A percentile compares a stretch with the other conserved stretches of the same genome.
Evolutionary conservation across 495 filamentous ascomycete species (phyloP).

Genomic region (Penicillium nucicola): DNA sequence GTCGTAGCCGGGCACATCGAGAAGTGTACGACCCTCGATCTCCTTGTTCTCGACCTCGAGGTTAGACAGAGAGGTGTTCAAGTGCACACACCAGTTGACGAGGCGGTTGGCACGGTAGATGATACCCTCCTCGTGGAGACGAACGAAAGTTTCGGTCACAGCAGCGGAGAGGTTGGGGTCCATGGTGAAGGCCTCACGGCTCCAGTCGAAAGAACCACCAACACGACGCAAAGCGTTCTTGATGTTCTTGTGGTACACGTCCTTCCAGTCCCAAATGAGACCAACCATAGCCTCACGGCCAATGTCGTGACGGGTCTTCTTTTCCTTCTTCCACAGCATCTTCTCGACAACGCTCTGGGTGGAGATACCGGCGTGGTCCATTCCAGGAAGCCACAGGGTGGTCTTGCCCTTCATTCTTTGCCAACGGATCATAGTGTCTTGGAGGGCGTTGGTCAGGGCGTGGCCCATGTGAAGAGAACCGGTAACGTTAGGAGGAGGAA

Average conservation of each 20-base stretch:
- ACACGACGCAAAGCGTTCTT: constrained; percentile 54
- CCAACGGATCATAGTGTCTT: constrained; percentile 76
- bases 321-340: constrained; percentile 64
- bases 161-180: constrained; percentile 62
- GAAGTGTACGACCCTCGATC: constrained; percentile 60
- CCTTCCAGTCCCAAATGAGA: constrained; percentile 67
- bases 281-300: constrained; percentile 59
- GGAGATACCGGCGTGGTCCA: constrained; percentile 75
- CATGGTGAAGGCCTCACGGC: constrained; percentile 73
- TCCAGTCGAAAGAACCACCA: constrained; percentile 64
- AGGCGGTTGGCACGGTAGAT: constrained; percentile 76
- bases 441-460: constrained; percentile 62
- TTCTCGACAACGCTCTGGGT: constrained; percentile 78
- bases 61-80: constrained; percentile 74
- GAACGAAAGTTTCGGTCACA: constrained; percentile 69
- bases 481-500: constrained; percentile 79
- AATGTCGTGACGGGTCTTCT: constrained; percentile 65
- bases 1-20: constrained; percentile 63
- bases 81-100: constrained; percentile 72
- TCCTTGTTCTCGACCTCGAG: constrained; percentile 77
- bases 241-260: constrained; percentile 65
- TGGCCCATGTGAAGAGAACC: constrained; percentile 69
- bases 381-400: constrained; percentile 71
- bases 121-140: constrained; percentile 68
- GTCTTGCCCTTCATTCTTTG: constrained; percentile 61